Evolutionary conservation across 208 protist genomes (phyloP), one percentile per base, ranked within the genome.

Genomic region (Novymonas esmeraldas): DNA sequence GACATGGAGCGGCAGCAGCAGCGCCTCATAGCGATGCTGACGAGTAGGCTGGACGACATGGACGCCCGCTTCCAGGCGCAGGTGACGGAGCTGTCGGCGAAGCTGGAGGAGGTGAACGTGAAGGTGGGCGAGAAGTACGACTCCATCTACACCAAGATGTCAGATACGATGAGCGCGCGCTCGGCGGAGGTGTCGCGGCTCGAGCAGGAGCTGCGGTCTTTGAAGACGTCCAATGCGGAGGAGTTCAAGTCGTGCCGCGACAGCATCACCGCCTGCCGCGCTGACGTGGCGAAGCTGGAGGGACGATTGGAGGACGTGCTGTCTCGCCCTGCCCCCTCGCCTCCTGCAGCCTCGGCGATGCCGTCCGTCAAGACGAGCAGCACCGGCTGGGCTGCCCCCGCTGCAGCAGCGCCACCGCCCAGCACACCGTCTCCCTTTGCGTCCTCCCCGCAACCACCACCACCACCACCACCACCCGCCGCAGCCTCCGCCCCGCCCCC

Each of bases 1-100:
- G 55, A 56, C 22, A 18, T 52, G 42, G 64, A 70, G 54, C 64
- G 64, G 16, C 39, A 57, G 7, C 64, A 70, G 31, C 64, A 90
- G 34, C 61, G 88, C 63, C 82, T 94, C 57, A 80, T 92, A n/a
- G 89, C 92, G 55, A 89, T 79, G 28, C 65, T 75, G 36, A 84
- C 68, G 16, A 29, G 57, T 3, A 66, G 69, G 39, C 62, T 93
- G 24, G 56, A 64, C 31, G 50, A 87, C 20, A 66, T 93, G n/a
- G 70, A 79, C 28, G 62, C 39, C n/a, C 46, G 60, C 33, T 68
- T 64, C 38, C 56, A 70, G 51, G 45, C 48, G 2, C 48, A 59
- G 48, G 51, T 77, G 36, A 68, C 59, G 9, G 31, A 58, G 48
- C 22, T 65, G 46, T 52, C 65, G n/a, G 18, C 11, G 14, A 68